Evolutionary conservation across 208 protist species (phyloP), one percentile per base, ranked within the genome.

Genomic region (Acanthamoeba healyi): DNA sequence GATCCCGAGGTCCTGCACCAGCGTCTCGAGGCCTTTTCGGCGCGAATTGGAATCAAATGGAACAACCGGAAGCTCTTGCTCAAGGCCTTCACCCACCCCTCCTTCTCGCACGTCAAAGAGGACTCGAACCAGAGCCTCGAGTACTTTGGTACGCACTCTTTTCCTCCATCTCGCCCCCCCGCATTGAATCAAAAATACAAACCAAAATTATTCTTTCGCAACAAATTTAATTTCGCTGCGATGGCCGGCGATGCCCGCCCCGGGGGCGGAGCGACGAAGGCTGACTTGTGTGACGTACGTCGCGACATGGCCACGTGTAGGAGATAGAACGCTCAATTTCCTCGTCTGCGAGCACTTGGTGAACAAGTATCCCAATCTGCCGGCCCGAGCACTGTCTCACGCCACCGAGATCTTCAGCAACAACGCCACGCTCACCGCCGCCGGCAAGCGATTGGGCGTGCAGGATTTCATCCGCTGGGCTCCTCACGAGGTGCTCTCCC

Each of bases 271-370:
- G n/a, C n/a, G n/a, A n/a, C n/a, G n/a, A n/a, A n/a, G n/a, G n/a
- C n/a, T n/a, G n/a, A n/a, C n/a, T n/a, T n/a, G n/a, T 61, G 22
- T 61, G 12, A 61, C 54, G 22, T 61, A 22, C 54, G 22, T 61
- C 54, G 12, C 54, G 22, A 61, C 54, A 61, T 46, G 6, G 3
- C 36, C 9, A 5, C 2, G 17, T 79, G 70, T 44, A 86, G 77
- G 77, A 19, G 77, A 86, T 58, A n/a, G 77, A 61, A 86, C 42
- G 44, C 44, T 86, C 29, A 86, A 86, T 58, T 86, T 86, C 77
- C 26, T 86, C 9, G 77, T 86, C 0, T 86, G 44, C 44, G 77
- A 86, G 77, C 46, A 86, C 19, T 58, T 86, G 77, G 77, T 38
- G 42, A 86, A 58, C 44, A 86, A 86, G 44, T 86, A 86, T 22